phyloP scores from a whole-genome alignment of 2,329 filamentous ascomycete species.

The Colletotrichum paranaense region DNA sequence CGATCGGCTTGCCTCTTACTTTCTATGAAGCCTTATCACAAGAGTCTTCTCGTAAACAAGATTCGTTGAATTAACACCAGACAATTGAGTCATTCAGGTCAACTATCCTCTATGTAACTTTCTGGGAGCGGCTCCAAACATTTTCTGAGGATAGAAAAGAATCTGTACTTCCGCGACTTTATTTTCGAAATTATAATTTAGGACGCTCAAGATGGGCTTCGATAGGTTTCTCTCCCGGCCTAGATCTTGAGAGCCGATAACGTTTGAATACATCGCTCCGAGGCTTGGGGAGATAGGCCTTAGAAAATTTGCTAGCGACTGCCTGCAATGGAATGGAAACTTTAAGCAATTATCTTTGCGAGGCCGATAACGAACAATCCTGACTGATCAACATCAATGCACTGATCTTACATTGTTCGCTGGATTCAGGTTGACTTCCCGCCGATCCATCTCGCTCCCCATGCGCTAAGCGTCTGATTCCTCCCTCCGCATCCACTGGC shows the following conservation, averaged over 20 bases:
- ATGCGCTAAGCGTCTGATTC: not conserved
- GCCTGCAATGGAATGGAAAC: too few species aligned
- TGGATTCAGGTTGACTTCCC: not conserved
- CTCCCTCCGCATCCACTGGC: not conserved
- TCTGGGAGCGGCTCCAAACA: too few species aligned
- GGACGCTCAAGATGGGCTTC: too few species aligned
- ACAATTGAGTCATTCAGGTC: too few species aligned
- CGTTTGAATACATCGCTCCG: not conserved
- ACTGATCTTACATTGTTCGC: not conserved
- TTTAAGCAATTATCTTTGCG: not conserved
- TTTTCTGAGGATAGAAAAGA: too few species aligned
- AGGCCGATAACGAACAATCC: not conserved
- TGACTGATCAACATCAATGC: not conserved
- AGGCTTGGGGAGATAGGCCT: not conserved
- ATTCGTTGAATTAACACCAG: too few species aligned
- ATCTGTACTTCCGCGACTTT: too few species aligned
- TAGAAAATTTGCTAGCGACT: not conserved
- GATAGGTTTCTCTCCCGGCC: too few species aligned
- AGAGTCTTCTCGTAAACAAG: too few species aligned
- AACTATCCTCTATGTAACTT: too few species aligned
- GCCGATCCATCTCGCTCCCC: conserved; percentile 2
- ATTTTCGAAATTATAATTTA: too few species aligned
- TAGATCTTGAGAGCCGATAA: not conserved
- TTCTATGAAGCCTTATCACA: not conserved
- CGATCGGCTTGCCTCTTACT: too few species aligned